Base-by-base conservation (phyloP, 371 early-diverging fungal species). In the Rhizopus sp. region DNA sequence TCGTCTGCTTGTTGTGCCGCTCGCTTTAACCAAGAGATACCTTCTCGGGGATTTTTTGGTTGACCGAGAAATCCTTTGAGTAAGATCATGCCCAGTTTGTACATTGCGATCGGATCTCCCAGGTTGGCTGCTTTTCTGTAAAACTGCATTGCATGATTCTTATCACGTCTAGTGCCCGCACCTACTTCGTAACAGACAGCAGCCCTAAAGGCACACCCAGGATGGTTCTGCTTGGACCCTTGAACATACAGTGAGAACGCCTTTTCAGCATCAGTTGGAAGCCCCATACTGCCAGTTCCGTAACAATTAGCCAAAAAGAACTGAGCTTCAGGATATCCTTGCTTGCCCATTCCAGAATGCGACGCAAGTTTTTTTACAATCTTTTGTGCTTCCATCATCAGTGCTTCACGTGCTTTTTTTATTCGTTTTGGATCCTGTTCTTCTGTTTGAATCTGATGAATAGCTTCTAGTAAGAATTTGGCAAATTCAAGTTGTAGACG, bases 171-270 rank as follows among this genome's bases (percentile, higher is more conserved):
- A 5, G 93, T 92, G 34, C 99, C 99, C 8, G 92, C 93, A 9
- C 97, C 98, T 12, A 90, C 76, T 62, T 98, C 99, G 69, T 96
- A 93, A 73, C 96, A 97, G 7, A 96, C 97, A 4, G 93, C 99
- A 0, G 92, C 88, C 54, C 98, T 88, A 70, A 95, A 98, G 13
- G 93, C 94, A 15, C 97, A 93, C 8, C 88, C 90, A 0, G 97
- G 88, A 68, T 96, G 98, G 66, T 82, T 87, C 57, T 92, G 91
- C 68, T 97, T 97, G 10, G 94, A 89, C 0, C 96, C 97, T 69
- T 93, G 92, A 45, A 93, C 72, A 69, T 96, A 98, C 29, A 92
- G 77, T n/a, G 79, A 63, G 62, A 96, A 97, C 1, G 98, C 98
- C 63, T 89, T 89, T 60, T 92, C 94, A 57, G 89, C 88, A 72